A percentile compares a stretch with the other conserved stretches of the same genome.
Evolutionary conservation across 1,139 yeast genomes (phyloP).

Genomic region (Hemisphaericaspora xylanilytica): DNA sequence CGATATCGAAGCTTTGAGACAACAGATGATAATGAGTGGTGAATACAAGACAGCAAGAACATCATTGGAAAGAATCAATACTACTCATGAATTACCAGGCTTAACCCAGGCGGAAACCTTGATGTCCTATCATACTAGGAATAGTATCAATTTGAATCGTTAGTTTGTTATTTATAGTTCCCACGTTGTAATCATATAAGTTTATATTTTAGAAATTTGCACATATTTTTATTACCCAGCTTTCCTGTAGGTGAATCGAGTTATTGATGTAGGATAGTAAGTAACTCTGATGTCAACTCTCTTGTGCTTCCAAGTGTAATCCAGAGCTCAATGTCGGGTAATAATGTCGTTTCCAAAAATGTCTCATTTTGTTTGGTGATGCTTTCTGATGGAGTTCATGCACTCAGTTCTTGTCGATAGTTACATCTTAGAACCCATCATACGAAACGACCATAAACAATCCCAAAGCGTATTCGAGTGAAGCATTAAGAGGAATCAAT

Average conservation of each 20-base stretch:
- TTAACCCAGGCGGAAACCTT: slow-evolving; percentile 51
- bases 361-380: too few relatives aligned
- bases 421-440: too few relatives aligned
- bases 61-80: slow-evolving; percentile 40
- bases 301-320: too few relatives aligned
- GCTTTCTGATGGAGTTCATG: too few relatives aligned
- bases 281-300: too few relatives aligned
- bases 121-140: slow-evolving; percentile 43
- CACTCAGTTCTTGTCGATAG: too few relatives aligned
- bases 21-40: slow-evolving; percentile 42
- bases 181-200: neutral
- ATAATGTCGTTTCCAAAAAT: too few relatives aligned
- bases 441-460: too few relatives aligned
- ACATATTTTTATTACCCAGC: neutral
- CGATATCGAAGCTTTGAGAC: slow-evolving; percentile 36
- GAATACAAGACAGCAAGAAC: slow-evolving; percentile 33
- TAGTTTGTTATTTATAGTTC: neutral
- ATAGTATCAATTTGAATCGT: slow-evolving; percentile 30
- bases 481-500: slow-evolving; percentile 10
- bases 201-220: neutral
- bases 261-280: too few relatives aligned
- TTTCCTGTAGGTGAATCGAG: too few relatives aligned
- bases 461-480: too few relatives aligned
- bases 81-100: slow-evolving; percentile 52
- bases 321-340: too few relatives aligned